Evolutionary conservation across 805 yeast species (phyloP).

Genomic region (Pichia sporocuriosa): DNA sequence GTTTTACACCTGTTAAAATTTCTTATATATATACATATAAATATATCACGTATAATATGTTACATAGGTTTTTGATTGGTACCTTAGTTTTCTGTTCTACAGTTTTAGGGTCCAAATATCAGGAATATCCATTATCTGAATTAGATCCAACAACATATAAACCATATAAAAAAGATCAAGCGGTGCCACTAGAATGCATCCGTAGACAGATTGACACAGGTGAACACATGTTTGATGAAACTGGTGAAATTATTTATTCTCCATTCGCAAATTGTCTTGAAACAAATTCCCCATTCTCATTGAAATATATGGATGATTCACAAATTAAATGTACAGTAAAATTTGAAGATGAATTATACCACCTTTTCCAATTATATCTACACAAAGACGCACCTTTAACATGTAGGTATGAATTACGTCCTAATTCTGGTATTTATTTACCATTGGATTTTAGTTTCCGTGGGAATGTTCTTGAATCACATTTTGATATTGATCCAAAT

Average conservation of each 20-base stretch:
- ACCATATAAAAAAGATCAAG: constrained; percentile 31
- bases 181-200: constrained; percentile 51
- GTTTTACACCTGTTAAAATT: no score
- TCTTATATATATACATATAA: no score
- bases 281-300: constrained; percentile 51
- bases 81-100: background rate
- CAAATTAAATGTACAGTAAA: constrained; percentile 54
- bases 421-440: constrained; percentile 38
- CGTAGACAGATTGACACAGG: constrained; percentile 66
- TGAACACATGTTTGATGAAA: constrained; percentile 64
- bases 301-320: constrained; percentile 46
- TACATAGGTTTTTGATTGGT: no score
- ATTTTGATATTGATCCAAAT: constrained; percentile 56
- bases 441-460: constrained; percentile 61
- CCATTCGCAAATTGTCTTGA: constrained; percentile 60
- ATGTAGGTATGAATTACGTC: constrained; percentile 52
- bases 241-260: constrained; percentile 49
- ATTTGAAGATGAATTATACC: constrained; percentile 60
- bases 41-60: no score
- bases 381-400: constrained; percentile 75
- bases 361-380: constrained; percentile 64
- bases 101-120: constrained; percentile 15
- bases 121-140: constrained; percentile 24
- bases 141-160: constrained; percentile 13
- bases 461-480: constrained; percentile 61